Base-by-base conservation (phyloP, 345 rosid species). In the Moringa oleifera region DNA sequence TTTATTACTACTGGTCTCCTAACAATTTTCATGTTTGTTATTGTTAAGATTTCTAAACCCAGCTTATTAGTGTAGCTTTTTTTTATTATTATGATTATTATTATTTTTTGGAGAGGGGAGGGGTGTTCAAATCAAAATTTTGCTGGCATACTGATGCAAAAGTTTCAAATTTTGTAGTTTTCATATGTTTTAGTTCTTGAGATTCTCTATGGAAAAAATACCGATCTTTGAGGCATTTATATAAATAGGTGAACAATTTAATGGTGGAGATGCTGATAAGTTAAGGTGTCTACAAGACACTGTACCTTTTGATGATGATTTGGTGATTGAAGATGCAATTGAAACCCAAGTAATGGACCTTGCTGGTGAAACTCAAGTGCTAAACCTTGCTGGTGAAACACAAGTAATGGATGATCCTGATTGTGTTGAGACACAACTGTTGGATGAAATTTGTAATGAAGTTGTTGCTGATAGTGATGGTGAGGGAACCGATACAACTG, bases 261-360 rank as follows among this genome's bases (percentile, higher is more conserved):
- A 68, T 74, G 11, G 20, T 19, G 69, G 37, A 65, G 22, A 23
- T 52, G 51, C 20, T 16, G 55, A 67, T 60, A 53, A 51, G 52
- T 53, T 59, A 19, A 10, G n/a, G 23, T 54, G 36, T 55, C 20
- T 69, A 12, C 67, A 55, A 45, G 59, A 58, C 31, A 65, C 71
- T 0, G 65, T 46, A 55, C 68, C 70, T 62, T 64, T 73, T 15
- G 76, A 71, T 19, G 78, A 75, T 23, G 20, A 53, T 61, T 25
- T 63, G 17, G 58, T 53, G 53, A 57, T 49, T 21, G 58, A 59
- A 49, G 66, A 79, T 41, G 59, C 56, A 13, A 66, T 56, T 18
- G 83, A 79, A 54, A 79, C 80, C 47, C 83, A 75, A 71, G 72
- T 64, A 53, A 16, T 79, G 64, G 24, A 61, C 60, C 52, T 75